phyloP scores from a whole-genome alignment of 441 rosid genomes.

The Manihot esculenta region DNA sequence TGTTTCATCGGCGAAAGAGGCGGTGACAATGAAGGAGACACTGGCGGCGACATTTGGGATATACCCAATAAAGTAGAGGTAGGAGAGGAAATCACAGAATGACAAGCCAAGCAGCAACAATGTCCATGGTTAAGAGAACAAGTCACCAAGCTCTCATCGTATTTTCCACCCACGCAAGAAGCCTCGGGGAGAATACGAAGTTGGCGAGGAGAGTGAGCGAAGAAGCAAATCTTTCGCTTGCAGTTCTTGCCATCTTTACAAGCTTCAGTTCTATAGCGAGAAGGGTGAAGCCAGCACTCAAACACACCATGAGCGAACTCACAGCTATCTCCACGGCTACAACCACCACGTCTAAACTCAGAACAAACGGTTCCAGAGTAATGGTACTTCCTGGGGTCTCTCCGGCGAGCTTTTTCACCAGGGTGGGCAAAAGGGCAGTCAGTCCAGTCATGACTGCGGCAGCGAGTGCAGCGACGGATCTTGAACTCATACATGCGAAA shows the following conservation, averaged over 20 bases:
- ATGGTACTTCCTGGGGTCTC: constrained; percentile 64
- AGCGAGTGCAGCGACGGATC: constrained; percentile 80
- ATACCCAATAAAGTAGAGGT: constrained; percentile 60
- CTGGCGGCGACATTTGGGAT: constrained; percentile 55
- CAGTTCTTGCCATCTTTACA: constrained; percentile 87
- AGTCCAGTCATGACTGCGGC: constrained; percentile 94
- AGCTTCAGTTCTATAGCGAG: constrained; percentile 81
- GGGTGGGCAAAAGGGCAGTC: constrained; percentile 90
- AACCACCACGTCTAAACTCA: constrained; percentile 59
- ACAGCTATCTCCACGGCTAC: constrained; percentile 78
- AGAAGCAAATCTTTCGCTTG: constrained; percentile 79
- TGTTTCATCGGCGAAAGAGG: constrained; percentile 74
- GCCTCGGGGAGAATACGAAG: constrained; percentile 57
- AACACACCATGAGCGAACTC: constrained; percentile 91
- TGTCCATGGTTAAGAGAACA: constrained; percentile 12
- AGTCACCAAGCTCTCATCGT: background rate
- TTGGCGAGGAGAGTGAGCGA: constrained; percentile 78
- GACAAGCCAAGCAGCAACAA: constrained; percentile 58
- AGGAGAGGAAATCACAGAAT: constrained; percentile 49
- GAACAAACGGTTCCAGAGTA: constrained; percentile 69
- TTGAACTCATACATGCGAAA: constrained; percentile 88
- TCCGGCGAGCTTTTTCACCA: constrained; percentile 81
- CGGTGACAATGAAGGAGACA: constrained; percentile 68
- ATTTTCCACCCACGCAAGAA: constrained; percentile 12
- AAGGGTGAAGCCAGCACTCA: constrained; percentile 93